Evolutionary conservation across 108 stramenopile genomes (phyloP).

Genomic region (Stephanodiscus triporus): DNA sequence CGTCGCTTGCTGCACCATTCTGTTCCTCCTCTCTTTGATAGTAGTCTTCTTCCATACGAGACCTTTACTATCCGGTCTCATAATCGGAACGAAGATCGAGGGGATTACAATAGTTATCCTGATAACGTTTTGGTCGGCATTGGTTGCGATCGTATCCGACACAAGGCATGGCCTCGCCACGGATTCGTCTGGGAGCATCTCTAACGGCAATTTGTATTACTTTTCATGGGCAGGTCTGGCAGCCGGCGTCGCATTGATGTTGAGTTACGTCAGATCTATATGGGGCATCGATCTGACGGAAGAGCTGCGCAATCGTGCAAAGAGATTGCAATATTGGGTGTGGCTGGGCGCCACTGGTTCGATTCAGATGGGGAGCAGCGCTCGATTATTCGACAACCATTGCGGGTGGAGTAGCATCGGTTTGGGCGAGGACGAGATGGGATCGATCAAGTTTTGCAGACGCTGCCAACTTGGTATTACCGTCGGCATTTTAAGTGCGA

Average conservation of each 20-base stretch:
- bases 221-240: conserved; percentile 84
- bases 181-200: conserved; percentile 52
- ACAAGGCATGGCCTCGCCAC: conserved; percentile 66
- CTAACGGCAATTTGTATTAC: conserved; percentile 87
- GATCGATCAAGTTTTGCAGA: conserved; percentile 54
- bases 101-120: conserved; percentile 61
- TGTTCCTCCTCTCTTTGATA: conserved; percentile 57
- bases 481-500: conserved; percentile 61
- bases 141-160: conserved; percentile 70
- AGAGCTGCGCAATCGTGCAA: conserved; percentile 58
- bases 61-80: conserved; percentile 51
- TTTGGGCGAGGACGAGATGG: conserved; percentile 23
- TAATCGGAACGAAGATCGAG: conserved; percentile 76
- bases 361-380: conserved; percentile 80
- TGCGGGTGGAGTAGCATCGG: conserved; percentile 37
- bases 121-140: conserved; percentile 68
- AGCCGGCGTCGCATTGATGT: conserved; percentile 58
- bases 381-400: conserved; percentile 71
- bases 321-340: conserved; percentile 67
- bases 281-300: conserved; percentile 77
- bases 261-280: conserved; percentile 55
- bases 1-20: conserved; percentile 67
- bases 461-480: conserved; percentile 74
- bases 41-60: conserved; percentile 63
- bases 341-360: conserved; percentile 51